These are phyloP conservation scores for Mycosphaerella arachidis DNA, from an alignment of 2,329 filamentous ascomycete genomes.

Conservation along the genomic window DNA sequence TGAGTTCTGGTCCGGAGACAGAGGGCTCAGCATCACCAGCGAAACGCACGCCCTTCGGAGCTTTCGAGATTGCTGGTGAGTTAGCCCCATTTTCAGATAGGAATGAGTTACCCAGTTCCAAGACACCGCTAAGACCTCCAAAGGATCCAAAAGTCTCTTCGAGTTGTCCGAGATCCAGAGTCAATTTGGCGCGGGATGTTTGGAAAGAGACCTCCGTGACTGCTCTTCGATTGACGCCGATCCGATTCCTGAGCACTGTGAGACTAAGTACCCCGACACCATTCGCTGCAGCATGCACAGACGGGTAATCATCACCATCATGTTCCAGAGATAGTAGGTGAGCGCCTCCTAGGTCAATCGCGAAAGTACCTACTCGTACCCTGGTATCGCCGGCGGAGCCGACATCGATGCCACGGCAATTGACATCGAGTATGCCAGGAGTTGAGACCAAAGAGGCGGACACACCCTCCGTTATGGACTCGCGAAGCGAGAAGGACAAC, in stretches of 20 bases:
- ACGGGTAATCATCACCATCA: neutral
- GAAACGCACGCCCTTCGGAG: slow-evolving; percentile 54
- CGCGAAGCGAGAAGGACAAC: neutral
- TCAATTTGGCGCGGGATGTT: slow-evolving; percentile 71
- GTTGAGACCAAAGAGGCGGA: neutral
- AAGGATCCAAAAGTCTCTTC: slow-evolving; percentile 87
- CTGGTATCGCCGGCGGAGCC: neutral
- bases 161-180: slow-evolving; percentile 71
- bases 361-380: slow-evolving; percentile 15
- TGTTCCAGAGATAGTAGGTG: slow-evolving; percentile 24
- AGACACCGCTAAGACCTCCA: slow-evolving; percentile 83
- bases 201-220: slow-evolving; percentile 54
- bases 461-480: neutral
- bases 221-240: slow-evolving; percentile 17
- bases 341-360: slow-evolving; percentile 21
- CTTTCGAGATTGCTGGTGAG: slow-evolving; percentile 34
- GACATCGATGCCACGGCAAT: slow-evolving; percentile 5
- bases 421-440: slow-evolving; percentile 8
- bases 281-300: slow-evolving; percentile 10
- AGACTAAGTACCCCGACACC: slow-evolving; percentile 23
- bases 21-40: slow-evolving; percentile 38
- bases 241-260: slow-evolving; percentile 16
- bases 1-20: slow-evolving; percentile 41
- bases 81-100: slow-evolving; percentile 55
- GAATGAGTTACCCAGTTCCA: slow-evolving; percentile 83